These are phyloP conservation scores for Sphaerulina musiva DNA, from an alignment of 2,329 filamentous ascomycete genomes.

Conservation along the genomic window DNA sequence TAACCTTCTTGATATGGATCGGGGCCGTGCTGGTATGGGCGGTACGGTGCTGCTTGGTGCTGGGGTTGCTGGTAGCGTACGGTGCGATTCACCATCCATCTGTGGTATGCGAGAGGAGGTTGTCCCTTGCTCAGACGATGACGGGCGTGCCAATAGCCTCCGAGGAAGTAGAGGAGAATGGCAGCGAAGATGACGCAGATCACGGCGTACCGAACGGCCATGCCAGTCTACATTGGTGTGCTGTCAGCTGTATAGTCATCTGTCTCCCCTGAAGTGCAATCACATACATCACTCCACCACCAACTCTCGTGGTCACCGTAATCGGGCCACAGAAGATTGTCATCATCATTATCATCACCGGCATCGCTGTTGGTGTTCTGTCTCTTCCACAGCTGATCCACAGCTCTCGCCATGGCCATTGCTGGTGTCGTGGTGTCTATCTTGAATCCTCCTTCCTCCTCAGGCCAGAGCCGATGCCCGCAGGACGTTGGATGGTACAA, in stretches of 20 bases:
- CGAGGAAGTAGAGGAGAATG: slow-evolving; percentile 56
- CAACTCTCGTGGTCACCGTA: not conserved
- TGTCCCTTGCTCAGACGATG: slow-evolving; percentile 59
- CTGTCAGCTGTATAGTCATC: not conserved
- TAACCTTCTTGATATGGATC: slow-evolving; percentile 21
- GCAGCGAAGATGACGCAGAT: slow-evolving; percentile 56
- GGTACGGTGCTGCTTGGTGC: slow-evolving; percentile 6
- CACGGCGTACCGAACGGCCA: slow-evolving; percentile 65
- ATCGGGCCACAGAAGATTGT: not conserved
- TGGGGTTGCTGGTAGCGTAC: slow-evolving; percentile 13
- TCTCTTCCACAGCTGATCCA: not conserved
- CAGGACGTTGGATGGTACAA: not conserved
- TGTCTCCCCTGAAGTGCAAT: no score
- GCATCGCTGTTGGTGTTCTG: not conserved
- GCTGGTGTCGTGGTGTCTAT: not conserved
- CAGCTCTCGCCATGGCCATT: not conserved
- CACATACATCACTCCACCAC: not conserved
- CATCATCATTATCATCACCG: not conserved
- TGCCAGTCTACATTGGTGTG: slow-evolving; percentile 23
- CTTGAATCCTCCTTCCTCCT: not conserved
- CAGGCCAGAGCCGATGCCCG: not conserved
- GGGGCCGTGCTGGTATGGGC: slow-evolving; percentile 15
- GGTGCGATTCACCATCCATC: slow-evolving; percentile 36
- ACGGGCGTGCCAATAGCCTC: slow-evolving; percentile 65
- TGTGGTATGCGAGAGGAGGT: slow-evolving; percentile 62